Evolutionary conservation across 2,329 filamentous ascomycete species (phyloP).

Genomic region (Fusarium sp.): DNA sequence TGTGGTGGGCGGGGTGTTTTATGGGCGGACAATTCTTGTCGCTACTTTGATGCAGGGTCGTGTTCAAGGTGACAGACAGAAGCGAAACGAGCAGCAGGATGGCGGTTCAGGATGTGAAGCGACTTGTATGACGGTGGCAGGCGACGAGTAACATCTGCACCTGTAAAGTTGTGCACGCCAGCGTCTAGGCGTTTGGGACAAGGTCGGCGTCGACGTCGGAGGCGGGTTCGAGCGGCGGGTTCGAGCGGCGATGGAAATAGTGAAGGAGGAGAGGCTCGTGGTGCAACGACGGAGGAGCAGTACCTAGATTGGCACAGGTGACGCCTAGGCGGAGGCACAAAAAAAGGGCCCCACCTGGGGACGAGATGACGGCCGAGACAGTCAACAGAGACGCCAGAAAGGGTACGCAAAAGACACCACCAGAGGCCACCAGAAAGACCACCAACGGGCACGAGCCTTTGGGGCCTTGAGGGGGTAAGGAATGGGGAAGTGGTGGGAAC

Average conservation of each 20-base stretch:
- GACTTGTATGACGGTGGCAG: conserved; percentile 46
- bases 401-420: conserved; percentile 38
- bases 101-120: conserved; percentile 45
- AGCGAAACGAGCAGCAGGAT: conserved; percentile 36
- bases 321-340: conserved; percentile 49
- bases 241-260: conserved; percentile 46
- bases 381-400: conserved; percentile 41
- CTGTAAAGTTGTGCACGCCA: conserved; percentile 46
- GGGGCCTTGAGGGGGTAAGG: conserved; percentile 41
- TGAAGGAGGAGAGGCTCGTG: conserved; percentile 49
- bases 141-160: conserved; percentile 49
- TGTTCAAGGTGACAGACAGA: conserved; percentile 30
- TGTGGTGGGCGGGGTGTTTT: conserved; percentile 48
- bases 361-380: conserved; percentile 52
- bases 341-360: conserved; percentile 50
- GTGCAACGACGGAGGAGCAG: conserved; percentile 50
- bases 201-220: conserved; percentile 37
- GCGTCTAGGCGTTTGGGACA: conserved; percentile 46
- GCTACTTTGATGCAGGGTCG: conserved; percentile 46
- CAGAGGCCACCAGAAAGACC: conserved; percentile 36
- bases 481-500: conserved; percentile 47
- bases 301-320: conserved; percentile 50
- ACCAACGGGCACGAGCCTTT: conserved; percentile 48
- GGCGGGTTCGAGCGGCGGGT: conserved; percentile 40
- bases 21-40: conserved; percentile 45